Evolutionary conservation across 805 yeast genomes (phyloP), one percentile per base, ranked within the genome.

Genomic region (Starmera amethionina): DNA sequence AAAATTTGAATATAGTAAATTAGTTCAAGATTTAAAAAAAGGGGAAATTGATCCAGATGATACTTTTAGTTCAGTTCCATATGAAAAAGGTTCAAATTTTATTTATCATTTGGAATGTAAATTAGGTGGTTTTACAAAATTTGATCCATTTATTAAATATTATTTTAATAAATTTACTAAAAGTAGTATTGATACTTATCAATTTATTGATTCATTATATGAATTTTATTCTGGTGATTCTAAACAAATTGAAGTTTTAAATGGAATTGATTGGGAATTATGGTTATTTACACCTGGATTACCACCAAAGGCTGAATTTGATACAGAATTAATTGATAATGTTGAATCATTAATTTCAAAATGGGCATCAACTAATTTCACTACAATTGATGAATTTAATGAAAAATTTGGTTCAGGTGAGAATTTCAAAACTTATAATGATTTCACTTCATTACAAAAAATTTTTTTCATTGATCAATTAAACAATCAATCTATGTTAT

Each of bases 81-180:
- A 88, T 60, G 96, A 88, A 58, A 87, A 87, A 60, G 96, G 96
- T 8, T 82, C 80, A 51, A 85, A 82, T 49, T 70, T 88, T 52
- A 67, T 89, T 43, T 84, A 75, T 63, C 75, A 77, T 50, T 68
- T 88, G 38, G 97, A 89, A 62, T 72, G 68, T 37, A 56, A 67
- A 31, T 64, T 88, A 10, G 86, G 90, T 36, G 88, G 86, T 32
- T 56, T 62, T 35, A 67, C 67, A 18, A 71, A 60, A 14, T 88
- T 86, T 57, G 94, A 86, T 58, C 81, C 83, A 38, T 88, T 84
- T 55, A 79, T 88, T 51, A 84, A 82, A 42, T 72, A 71, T 58
- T 88, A 88, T 64, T 88, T 88, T 63, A 63, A 59, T 36, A 77
- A 73, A 52, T 88, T 68, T 68, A 75, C 77, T 53, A 77, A 78